phyloP scores from a whole-genome alignment of 2,329 filamentous ascomycete species.

The Cladosporium sp. region DNA sequence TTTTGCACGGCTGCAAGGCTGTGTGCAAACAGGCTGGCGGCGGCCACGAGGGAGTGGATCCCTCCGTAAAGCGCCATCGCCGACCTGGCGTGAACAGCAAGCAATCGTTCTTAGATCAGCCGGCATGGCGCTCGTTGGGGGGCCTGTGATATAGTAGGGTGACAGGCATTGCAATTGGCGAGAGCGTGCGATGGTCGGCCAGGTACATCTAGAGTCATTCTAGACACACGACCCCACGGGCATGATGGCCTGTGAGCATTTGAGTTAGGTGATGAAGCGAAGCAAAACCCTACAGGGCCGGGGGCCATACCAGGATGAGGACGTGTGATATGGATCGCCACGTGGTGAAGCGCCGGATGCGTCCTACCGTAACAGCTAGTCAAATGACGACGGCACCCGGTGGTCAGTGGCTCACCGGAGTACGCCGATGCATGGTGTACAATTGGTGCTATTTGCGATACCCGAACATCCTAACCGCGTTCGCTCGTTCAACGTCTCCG shows the following conservation, averaged over 20 bases:
- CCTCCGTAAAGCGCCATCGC: constrained; percentile 9
- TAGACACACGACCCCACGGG: not conserved
- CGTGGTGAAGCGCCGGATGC: constrained; percentile 12
- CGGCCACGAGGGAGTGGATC: constrained; percentile 21
- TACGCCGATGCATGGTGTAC: not conserved
- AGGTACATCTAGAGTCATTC: not conserved
- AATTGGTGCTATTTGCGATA: not conserved
- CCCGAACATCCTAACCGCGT: not conserved
- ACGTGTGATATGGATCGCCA: constrained; percentile 5
- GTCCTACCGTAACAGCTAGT: not conserved
- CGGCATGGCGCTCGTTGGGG: not conserved
- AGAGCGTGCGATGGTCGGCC: not conserved
- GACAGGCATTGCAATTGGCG: not conserved
- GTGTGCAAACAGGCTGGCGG: constrained; percentile 13
- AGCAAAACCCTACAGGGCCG: not conserved
- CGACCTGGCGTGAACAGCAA: not conserved
- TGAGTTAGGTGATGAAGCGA: not conserved
- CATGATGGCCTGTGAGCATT: constrained; percentile 1
- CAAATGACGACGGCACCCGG: constrained; percentile 1
- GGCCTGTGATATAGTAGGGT: not conserved
- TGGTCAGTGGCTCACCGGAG: constrained; percentile 3
- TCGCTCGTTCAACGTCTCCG: not conserved
- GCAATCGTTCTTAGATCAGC: not conserved
- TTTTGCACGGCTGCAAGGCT: constrained; percentile 14
- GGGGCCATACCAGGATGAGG: not conserved